A percentile compares a stretch with the other conserved stretches of the same genome.
phyloP scores from a whole-genome alignment of 495 filamentous ascomycete species.

The Parmelia sp. region DNA sequence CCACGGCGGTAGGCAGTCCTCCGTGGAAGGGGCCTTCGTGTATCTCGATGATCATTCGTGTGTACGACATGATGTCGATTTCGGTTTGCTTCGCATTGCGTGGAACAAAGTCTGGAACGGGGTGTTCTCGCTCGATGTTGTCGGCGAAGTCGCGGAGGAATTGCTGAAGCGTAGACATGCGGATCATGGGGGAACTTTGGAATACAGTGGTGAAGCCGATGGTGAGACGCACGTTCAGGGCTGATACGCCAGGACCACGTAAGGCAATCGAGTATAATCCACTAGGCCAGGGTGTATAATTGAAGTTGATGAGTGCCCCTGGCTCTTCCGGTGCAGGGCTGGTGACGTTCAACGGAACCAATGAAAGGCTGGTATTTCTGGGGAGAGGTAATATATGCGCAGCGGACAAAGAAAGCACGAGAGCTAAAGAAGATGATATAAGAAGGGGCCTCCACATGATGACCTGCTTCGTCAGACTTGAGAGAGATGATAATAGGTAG shows the following conservation, averaged over 20 bases:
- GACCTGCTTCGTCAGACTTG: no score
- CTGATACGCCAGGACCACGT: not conserved
- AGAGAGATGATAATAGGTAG: not conserved
- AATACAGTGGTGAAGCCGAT: not conserved
- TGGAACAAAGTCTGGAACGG: not conserved
- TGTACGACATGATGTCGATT: not conserved
- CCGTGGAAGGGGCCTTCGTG: not conserved
- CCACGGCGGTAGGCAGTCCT: not conserved
- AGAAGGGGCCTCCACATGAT: not conserved
- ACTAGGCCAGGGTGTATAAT: not conserved
- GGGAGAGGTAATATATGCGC: not conserved
- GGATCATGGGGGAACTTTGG: not conserved
- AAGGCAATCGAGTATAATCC: not conserved
- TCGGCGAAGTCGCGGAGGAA: not conserved
- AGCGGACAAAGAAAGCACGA: not conserved
- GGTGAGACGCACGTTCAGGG: not conserved
- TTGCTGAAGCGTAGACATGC: not conserved
- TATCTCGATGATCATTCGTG: not conserved
- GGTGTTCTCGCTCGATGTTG: not conserved
- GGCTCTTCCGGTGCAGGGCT: not conserved
- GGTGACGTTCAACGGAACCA: not conserved
- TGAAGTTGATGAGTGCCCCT: not conserved
- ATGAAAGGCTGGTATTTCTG: not conserved
- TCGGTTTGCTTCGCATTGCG: not conserved
- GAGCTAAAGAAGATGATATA: not conserved